These are phyloP conservation scores for Boletus patriciae DNA, from an alignment of 768 basidiomycete genomes.

Conservation along the genomic window DNA sequence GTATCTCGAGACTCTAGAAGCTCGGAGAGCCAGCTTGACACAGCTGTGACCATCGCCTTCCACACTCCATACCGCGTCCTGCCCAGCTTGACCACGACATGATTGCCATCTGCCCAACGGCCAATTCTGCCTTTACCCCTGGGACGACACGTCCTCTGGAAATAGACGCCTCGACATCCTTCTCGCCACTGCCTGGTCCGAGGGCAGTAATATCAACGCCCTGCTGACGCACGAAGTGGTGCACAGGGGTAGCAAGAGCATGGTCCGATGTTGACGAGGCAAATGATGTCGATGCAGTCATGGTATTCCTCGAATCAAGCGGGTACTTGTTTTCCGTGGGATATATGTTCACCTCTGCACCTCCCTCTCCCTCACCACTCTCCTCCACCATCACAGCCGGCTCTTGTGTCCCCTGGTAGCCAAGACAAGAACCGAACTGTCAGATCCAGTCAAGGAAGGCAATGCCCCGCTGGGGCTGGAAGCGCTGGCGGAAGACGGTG, in stretches of 20 bases:
- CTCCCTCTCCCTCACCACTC: too few relatives aligned
- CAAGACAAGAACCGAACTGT: too few relatives aligned
- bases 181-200: constrained; percentile 69
- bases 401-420: too few relatives aligned
- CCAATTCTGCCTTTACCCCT: not conserved
- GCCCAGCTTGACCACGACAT: constrained; percentile 67
- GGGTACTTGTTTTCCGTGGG: constrained; percentile 49
- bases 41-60: constrained; percentile 86
- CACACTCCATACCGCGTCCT: constrained; percentile 83
- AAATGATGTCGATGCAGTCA: constrained; percentile 13
- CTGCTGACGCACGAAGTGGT: constrained; percentile 69
- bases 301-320: constrained; percentile 57
- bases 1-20: constrained; percentile 74
- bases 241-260: constrained; percentile 71
- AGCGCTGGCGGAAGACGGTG: too few relatives aligned
- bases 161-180: constrained; percentile 68
- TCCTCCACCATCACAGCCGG: too few relatives aligned
- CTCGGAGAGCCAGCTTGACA: constrained; percentile 9
- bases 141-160: constrained; percentile 9
- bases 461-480: too few relatives aligned
- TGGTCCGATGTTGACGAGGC: constrained; percentile 26
- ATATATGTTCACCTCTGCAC: too few relatives aligned
- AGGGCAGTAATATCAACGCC: constrained; percentile 58
- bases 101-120: constrained; percentile 29
- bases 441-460: too few relatives aligned